Evolutionary conservation across 352 stramenopile genomes (phyloP), one percentile per base, ranked within the genome.

Genomic region (Phytophthora citricola): DNA sequence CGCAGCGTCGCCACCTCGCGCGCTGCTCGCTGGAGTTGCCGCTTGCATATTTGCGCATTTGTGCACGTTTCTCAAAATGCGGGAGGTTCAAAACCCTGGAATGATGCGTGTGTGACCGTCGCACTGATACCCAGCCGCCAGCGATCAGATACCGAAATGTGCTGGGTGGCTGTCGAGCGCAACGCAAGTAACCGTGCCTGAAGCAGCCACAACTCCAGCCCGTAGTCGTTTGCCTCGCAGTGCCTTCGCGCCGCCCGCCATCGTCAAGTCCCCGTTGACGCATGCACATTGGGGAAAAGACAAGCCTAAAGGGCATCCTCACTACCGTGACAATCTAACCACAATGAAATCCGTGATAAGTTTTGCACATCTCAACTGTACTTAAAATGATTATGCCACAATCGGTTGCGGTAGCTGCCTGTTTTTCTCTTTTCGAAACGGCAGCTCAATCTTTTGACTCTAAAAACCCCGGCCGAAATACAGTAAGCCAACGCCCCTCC

Each of bases 401-500:
- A 29, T 65, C 58, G 41, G 50, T 61, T 44, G 45, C 50, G 39
- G n/a, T 12, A 66, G 58, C 14, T 11, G 32, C 44, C 44, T 45
- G 49, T 54, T 51, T 50, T 34, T 32, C 24, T 22, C 48, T 41
- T 71, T 63, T 69, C 53, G 65, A 69, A 69, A 65, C 58, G 45
- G 32, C 40, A 46, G 52, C 26, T 36, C 52, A 64, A 69, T 69
- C 61, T 69, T 36, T 68, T 65, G 56, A 24, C 36, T 64, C 57
- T 49, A 58, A 46, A 55, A 63, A 53, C 36, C 40, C 38, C 44
- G 44, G 24, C 38, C 6, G 17, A 59, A 66, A 60, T 41, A 55
- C 50, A 60, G 39, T 51, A 24, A 48, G 15, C 53, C 41, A 55
- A 34, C 59, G 51, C 31, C 59, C 34, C 40, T 54, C 40, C 32